Evolutionary conservation across 495 filamentous ascomycete species (phyloP).

Genomic region (Daldinia loculata): DNA sequence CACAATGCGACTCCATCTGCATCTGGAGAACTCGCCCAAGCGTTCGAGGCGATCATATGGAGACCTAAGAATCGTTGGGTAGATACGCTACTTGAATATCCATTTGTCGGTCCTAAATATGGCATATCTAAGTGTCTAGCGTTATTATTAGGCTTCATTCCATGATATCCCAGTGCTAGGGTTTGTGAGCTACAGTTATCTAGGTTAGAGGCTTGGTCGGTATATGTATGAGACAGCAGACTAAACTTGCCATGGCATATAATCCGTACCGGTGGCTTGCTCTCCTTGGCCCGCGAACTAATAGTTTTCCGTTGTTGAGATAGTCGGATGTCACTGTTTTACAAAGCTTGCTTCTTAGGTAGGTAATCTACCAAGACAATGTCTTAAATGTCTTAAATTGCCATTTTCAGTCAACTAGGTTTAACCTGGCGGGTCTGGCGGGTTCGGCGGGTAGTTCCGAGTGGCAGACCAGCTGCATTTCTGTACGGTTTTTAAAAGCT

Average conservation of each 20-base stretch:
- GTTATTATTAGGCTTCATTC: neutral
- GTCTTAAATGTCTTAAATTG: conserved; percentile 19
- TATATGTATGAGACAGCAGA: neutral
- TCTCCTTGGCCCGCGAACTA: neutral
- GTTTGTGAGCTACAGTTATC: too few species aligned
- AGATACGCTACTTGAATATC: too few species aligned
- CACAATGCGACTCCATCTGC: conserved; percentile 28
- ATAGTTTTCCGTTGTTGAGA: conserved; percentile 3
- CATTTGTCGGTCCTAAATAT: conserved; percentile 14
- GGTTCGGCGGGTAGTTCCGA: conserved; percentile 15
- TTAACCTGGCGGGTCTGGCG: neutral
- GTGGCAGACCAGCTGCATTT: conserved; percentile 15
- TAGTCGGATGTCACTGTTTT: conserved; percentile 17
- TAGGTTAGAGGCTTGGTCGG: too few species aligned
- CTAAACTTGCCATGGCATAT: neutral
- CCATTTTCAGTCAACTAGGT: neutral
- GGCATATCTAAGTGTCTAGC: conserved; percentile 4
- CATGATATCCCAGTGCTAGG: neutral
- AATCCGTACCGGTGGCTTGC: conserved; percentile 8
- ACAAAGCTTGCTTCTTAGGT: conserved; percentile 5
- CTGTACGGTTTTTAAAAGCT: conserved; percentile 29
- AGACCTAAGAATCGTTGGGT: conserved; percentile 8
- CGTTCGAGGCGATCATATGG: conserved; percentile 11
- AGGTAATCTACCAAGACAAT: conserved; percentile 9
- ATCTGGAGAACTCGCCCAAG: conserved; percentile 30